Conservation (phyloP, 306 rosid genomes). For the Cicer pinnatifidum region DNA sequence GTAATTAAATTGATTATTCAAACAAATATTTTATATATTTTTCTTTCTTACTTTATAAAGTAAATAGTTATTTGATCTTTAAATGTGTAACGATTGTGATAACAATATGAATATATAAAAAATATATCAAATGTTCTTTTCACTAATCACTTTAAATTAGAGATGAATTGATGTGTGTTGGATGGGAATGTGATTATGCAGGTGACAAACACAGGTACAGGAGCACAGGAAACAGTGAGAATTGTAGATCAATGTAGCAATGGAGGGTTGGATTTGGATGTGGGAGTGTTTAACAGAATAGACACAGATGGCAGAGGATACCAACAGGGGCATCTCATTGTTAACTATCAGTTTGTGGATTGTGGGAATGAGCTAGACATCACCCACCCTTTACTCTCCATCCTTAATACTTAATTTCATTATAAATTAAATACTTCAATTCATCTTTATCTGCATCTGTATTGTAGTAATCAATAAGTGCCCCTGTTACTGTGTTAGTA, state of each 20-base stretch:
- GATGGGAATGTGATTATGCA: conserved; percentile 24
- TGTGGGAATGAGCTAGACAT: conserved; percentile 48
- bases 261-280: conserved; percentile 79
- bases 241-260: conserved; percentile 71
- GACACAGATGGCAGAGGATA: conserved; percentile 58
- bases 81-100: too few relatives aligned
- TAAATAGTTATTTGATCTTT: too few relatives aligned
- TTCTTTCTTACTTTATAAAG: too few relatives aligned
- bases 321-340: conserved; percentile 60
- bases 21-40: too few relatives aligned
- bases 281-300: conserved; percentile 49
- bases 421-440: neutral
- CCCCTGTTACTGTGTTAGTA: neutral
- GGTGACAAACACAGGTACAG: conserved; percentile 64
- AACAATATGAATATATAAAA: too few relatives aligned
- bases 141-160: too few relatives aligned
- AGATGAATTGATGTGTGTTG: neutral
- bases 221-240: conserved; percentile 60
- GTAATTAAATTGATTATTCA: too few relatives aligned
- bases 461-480: conserved; percentile 21
- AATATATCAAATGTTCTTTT: too few relatives aligned
- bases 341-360: conserved; percentile 59
- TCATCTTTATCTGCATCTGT: neutral
- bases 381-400: conserved; percentile 35
- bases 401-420: conserved; percentile 5